Evolutionary conservation across 495 filamentous ascomycete species (phyloP), one percentile per base, ranked within the genome.

Genomic region (Neurospora hispaniola): DNA sequence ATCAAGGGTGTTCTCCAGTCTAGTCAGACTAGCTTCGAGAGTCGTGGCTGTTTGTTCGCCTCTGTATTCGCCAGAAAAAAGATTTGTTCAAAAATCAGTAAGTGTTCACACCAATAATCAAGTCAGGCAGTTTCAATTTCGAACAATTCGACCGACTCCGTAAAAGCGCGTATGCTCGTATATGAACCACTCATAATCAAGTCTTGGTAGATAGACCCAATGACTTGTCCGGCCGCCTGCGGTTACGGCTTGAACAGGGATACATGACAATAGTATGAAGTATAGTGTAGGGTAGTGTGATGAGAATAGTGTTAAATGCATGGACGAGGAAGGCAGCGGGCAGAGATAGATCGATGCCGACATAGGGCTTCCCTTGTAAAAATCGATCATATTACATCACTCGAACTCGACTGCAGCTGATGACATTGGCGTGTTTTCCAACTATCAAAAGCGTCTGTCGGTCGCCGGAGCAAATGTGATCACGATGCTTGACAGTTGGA

Each of bases 1-100:
- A 71, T 89, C 87, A 44, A 89, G 83, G 75, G 85, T 88, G 73
- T 75, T 82, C 77, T 89, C 87, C 27, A 89, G 75, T 42, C 66
- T 84, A 9, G 82, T 81, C 71, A 89, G 76, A 70, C 83, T 83
- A n/a, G 83, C 79, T 76, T 89, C 87, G n/a, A 89, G 79, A 70
- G 81, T 82, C 12, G 83, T 75, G 38, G 87, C 87, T 23, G 87
- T 84, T 74, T 84, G 82, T 73, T 89, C 87, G 73, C 87, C 87
- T 78, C 87, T 88, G 71, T 78, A 71, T 38, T 75, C n/a, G 59
- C 40, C 23, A 35, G n/a, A 42, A 35, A 35, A 1, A 2, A 3
- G n/a, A n/a, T 2, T 7, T 14, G 11, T 62, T 11, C 42, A 2
- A 14, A 42, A 42, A 62, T 31, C 12, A 23, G 38, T 23, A 69